A percentile compares a stretch with the other conserved stretches of the same genome.
Conservation (phyloP, 1,139 yeast species). For the Pichia sp. region DNA sequence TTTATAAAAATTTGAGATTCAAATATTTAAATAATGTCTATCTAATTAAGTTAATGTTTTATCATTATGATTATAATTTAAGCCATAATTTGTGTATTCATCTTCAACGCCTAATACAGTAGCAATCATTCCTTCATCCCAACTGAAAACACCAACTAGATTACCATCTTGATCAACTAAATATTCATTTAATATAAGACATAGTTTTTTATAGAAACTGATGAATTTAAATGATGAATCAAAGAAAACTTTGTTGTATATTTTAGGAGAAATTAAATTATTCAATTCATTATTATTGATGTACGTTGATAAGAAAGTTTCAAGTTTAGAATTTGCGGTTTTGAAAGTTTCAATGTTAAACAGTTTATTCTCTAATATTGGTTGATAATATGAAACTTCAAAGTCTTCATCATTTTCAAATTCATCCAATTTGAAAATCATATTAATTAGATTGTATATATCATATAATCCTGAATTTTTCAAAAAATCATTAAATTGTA, state of each 20-base stretch:
- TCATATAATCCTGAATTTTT: constrained; percentile 47
- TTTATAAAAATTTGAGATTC: no score
- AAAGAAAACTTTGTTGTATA: constrained; percentile 49
- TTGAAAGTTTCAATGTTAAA: constrained; percentile 41
- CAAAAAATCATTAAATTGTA: constrained; percentile 34
- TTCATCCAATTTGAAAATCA: constrained; percentile 57
- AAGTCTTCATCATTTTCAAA: constrained; percentile 36
- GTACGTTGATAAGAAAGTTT: constrained; percentile 52
- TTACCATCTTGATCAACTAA: constrained; percentile 28
- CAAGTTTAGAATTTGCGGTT: constrained; percentile 39
- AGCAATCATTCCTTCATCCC: constrained; percentile 56
- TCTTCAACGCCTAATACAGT: constrained; percentile 59
- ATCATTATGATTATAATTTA: no score
- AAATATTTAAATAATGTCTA: no score
- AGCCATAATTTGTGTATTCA: constrained; percentile 17
- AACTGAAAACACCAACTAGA: constrained; percentile 33
- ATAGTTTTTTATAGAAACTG: constrained; percentile 47
- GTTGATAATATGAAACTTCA: constrained; percentile 52
- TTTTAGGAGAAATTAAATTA: constrained; percentile 56
- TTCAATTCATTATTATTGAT: constrained; percentile 51
- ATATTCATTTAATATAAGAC: constrained; percentile 36
- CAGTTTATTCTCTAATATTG: constrained; percentile 56
- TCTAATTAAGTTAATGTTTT: no score
- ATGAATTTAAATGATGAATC: constrained; percentile 44
- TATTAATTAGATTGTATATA: constrained; percentile 55